Evolutionary conservation across 768 basidiomycete genomes (phyloP), one percentile per base, ranked within the genome.

Genomic region (Kwoniella bestiolae): DNA sequence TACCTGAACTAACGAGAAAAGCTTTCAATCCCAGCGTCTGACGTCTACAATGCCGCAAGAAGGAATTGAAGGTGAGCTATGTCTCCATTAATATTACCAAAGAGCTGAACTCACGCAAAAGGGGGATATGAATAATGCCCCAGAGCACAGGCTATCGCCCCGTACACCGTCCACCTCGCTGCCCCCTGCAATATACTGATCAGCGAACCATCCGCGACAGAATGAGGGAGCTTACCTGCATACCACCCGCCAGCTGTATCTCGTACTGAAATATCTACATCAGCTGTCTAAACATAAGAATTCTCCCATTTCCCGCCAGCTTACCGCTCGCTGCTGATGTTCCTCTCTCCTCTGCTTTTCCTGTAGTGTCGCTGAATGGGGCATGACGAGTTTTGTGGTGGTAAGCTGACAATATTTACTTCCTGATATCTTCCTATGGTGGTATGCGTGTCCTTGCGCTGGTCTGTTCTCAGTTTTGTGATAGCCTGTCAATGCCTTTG

Each of bases 11-110:
- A 6, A 91, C 85, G 4, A 93, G 81, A 77, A 91, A 93, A 1
- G 85, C 87, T 79, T 94, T 94, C 84, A 92, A 87, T 3, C 90
- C 86, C 21, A 91, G 83, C 0, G 90, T 90, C 79, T 92, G 91
- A 23, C 89, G 87, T 68, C 91, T 92, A 67, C 52, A 34, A 29
- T 46, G 12, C n/a, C n/a, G n/a, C n/a, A n/a, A n/a, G n/a, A n/a
- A n/a, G n/a, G n/a, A n/a, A n/a, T n/a, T n/a, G n/a, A n/a, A n/a
- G n/a, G n/a, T n/a, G n/a, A n/a, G n/a, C n/a, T n/a, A n/a, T n/a
- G n/a, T n/a, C n/a, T n/a, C n/a, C n/a, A n/a, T n/a, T n/a, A n/a
- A n/a, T n/a, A n/a, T 49, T 28, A 7, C n/a, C 41, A 6, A 46
- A n/a, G 2, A 8, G 16, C 28, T 1, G 29, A 16, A 67, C 74